Base-by-base conservation (phyloP, 2,329 filamentous ascomycete species). In the Camillea tinctor region DNA sequence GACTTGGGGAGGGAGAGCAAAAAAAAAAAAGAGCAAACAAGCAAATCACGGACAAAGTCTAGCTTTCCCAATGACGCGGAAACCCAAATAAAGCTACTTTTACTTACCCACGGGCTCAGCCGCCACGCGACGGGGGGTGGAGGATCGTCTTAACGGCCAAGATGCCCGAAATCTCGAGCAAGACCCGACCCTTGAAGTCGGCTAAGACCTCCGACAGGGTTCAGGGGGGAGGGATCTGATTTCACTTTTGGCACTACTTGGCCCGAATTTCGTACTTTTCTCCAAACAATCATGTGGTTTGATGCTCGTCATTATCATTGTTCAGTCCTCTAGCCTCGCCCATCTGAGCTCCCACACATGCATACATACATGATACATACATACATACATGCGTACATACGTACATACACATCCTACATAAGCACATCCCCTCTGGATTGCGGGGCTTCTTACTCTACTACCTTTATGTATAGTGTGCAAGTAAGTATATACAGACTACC, bases 171-270 rank as follows among this genome's bases (percentile, higher is more conserved):
- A 44, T 44, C 36, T 44, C 17, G 36, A 44, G 36, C 36, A 44
- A 44, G 36, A 44, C 36, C 26, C 36, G 36, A 50, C 49, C 49
- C 49, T 50, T 50, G 49, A 50, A 53, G 23, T 53, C 51, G 26
- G 51, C 17, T 30, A 53, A 53, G 22, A 53, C 21, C 51, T 53
- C 51, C 51, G 51, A 53, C 51, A 53, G 51, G 51, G 51, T 53
- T 53, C 51, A 53, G 26, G 51, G 51, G 50, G 19, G 50, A 22
- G 50, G 19, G 50, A 22, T 21, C 20, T 24, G 20, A 24, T 21
- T 51, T 51, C 22, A 22, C 22, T 51, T 51, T n/a, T 30, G 26
- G n/a, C 26, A 30, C 24, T n/a, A 21, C 22, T 51, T 51, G 36
- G 36, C n/a, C n/a, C 13, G 36, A n/a, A 44, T 44, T n/a, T 44